Base-by-base conservation (phyloP, 2,329 filamentous ascomycete genomes). In the Cladophialophora carrionii region DNA sequence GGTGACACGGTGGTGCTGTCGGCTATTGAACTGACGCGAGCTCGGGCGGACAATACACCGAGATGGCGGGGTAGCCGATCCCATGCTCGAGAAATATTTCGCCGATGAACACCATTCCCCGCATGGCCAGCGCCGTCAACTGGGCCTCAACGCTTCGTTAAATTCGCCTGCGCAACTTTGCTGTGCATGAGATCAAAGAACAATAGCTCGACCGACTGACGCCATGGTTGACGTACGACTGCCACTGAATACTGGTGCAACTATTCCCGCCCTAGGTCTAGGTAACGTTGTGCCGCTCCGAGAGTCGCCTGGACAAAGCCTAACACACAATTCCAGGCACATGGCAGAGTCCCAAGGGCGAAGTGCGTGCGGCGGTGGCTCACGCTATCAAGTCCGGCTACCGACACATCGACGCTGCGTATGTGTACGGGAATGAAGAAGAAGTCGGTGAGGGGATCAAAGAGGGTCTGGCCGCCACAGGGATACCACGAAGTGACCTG, bases 361-460 rank as follows among this genome's bases (percentile, higher is more conserved):
- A 84, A 71, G 82, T 72, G 29, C 68, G 83, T 67, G 74, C 73
- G 20, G 81, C 82, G 2, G 83, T 85, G 10, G 66, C 74, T 6
- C 78, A 81, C 56, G 81, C 81, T 2, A 71, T 79, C 37, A 71
- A 74, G 37, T 66, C 69, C 2, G 77, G 78, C 1, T 72, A 75
- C 58, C 75, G 78, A 1, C 74, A 76, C 4, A 78, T 80, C 46
- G 77, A 80, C 56, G 77, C 75, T 4, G 82, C 82, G 12, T 73
- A 76, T 66, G 75, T 80, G 75, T 82, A 73, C 54, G 81, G 82
- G 61, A 91, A 89, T 67, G 88, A 90, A 74, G 82, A 82, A 64
- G 87, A 89, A 63, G 87, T 90, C 0, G 89, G 87, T 9, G 78
- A 83, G 67, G 89, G 86, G 22, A 86, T 90, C 64, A 68, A 71